Evolutionary conservation across 257 asterid species (phyloP), one percentile per base, ranked within the genome.

Genomic region (Solanum rostratum): DNA sequence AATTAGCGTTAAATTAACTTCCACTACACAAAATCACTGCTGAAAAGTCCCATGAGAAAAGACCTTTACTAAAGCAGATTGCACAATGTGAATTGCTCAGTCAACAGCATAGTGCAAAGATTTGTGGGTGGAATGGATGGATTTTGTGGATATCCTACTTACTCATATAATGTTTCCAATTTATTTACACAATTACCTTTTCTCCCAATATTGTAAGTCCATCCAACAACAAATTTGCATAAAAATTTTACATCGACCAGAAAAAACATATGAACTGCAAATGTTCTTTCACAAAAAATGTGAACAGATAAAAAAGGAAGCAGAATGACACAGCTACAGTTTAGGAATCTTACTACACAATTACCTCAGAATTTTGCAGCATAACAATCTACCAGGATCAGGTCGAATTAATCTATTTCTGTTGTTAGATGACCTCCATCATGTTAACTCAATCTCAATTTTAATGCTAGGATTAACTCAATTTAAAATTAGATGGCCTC

Each of bases 321-420:
- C 69, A 52, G 69, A n/a, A n/a, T n/a, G 50, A 11, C 45, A 11
- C 45, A 80, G 84, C 65, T 80, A 80, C 84, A 54, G 69, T 62
- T 80, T 70, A 80, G 53, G 83, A 37, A 39, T 79, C 68, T 85
- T 41, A 46, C 66, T 80, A 84, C 84, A n/a, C n/a, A n/a, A n/a
- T n/a, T n/a, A n/a, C n/a, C n/a, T n/a, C n/a, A n/a, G n/a, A n/a
- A n/a, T n/a, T 80, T 84, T 63, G 86, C 78, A 73, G 87, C 74
- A 73, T 82, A 84, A 45, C 54, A 49, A 84, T 80, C 85, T 52
- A 69, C 87, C 84, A 46, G 52, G 79, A 80, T 59, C 45, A n/a
- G n/a, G n/a, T n/a, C n/a, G n/a, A 60, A n/a, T 59, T 63, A 84
- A 85, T 39, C 65, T 66, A n/a, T n/a, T n/a, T n/a, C n/a, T 84